Evolutionary conservation across 192 early-diverging fungal genomes (phyloP), one percentile per base, ranked within the genome.

Genomic region (Backusella westeae): DNA sequence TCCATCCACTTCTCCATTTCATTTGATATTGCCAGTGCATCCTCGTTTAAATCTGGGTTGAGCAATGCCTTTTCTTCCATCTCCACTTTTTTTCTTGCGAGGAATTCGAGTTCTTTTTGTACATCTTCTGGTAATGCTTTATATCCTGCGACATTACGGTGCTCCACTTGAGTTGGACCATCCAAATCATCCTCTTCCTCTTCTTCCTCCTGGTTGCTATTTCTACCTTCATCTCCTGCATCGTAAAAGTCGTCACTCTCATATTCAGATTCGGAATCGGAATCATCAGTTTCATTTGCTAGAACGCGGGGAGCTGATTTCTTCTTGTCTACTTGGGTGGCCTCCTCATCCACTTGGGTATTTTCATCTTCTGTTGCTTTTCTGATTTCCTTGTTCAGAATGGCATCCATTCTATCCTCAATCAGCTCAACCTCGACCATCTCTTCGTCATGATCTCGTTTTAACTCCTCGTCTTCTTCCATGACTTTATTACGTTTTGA

Each of bases 21-120:
- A 34, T 81, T 69, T 29, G 79, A 79, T 36, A 85, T 63, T 46
- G 78, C 83, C 41, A 88, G 85, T 6, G 82, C 79, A 67, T 89
- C 88, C 52, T 84, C 77, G 66, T 89, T 86, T 29, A 89, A 69
- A 23, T 87, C 77, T 0, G 82, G 72, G 21, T n/a, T 46, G 36
- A 39, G 36, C 8, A 44, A 44, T 29, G 38, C 39, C 7, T n/a
- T 38, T 23, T 42, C 69, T 70, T 70, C 39, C 3, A 42, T 15
- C 6, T 38, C 69, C 3, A 70, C 41, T 23, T 70, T 44, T 32
- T 35, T 39, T 46, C 39, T 70, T 15, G 69, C 69, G 12, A 70
- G 23, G 15, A 9, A 44, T 1, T 38, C 39, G 1, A 70, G 36
- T 70, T 17, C 39, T 26, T 23, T 70, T 38, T 70, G 34, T 26